phyloP scores from a whole-genome alignment of 139 green algal species.

The Chlorella sp. region DNA sequence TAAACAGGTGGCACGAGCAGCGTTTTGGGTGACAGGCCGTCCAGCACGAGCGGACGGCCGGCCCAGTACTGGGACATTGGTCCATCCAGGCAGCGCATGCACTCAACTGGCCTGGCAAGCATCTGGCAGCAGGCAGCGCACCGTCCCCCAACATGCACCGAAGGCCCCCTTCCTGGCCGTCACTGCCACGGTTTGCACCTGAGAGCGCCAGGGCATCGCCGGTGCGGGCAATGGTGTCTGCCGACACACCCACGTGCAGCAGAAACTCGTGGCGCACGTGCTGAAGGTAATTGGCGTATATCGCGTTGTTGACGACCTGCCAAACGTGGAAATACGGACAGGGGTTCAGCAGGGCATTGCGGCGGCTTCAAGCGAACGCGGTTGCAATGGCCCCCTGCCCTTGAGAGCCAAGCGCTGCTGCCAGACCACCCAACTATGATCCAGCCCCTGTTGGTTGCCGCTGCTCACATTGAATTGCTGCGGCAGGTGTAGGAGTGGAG shows the following conservation, averaged over 20 bases:
- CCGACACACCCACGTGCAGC: constrained; percentile 42
- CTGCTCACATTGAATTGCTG: constrained; percentile 2
- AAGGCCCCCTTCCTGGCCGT: no score
- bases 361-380: neutral
- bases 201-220: constrained; percentile 57
- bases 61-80: neutral
- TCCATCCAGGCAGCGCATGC: neutral
- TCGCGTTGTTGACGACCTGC: neutral
- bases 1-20: no score
- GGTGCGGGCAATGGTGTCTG: constrained; percentile 47
- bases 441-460: no score
- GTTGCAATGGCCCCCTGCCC: no score
- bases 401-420: no score
- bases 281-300: constrained; percentile 60
- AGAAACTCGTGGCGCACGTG: constrained; percentile 57
- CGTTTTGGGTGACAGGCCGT: no score
- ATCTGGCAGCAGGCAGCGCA: neutral
- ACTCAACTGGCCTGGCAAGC: neutral
- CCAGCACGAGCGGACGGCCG: no score
- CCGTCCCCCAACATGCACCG: no score
- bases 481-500: neutral
- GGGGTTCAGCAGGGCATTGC: neutral
- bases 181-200: neutral
- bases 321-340: neutral
- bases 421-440: no score